These are phyloP conservation scores for Triticum turgidum DNA, from an alignment of 176 grass and related monocot species.

Conservation along the genomic window DNA sequence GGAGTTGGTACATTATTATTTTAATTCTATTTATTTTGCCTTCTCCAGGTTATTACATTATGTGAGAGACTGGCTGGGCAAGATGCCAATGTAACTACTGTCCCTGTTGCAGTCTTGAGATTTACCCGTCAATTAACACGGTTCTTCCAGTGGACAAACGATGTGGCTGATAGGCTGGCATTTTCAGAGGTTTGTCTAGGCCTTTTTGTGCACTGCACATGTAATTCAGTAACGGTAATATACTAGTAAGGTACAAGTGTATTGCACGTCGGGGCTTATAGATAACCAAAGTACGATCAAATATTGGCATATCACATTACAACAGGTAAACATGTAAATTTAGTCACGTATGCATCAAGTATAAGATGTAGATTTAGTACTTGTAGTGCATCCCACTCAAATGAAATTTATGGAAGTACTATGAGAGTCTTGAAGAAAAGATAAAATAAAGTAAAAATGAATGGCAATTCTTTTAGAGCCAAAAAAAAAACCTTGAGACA, in stretches of 20 bases:
- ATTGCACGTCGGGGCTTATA: not conserved
- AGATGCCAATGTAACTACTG: slow-evolving; percentile 96
- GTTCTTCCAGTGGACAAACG: slow-evolving; percentile 95
- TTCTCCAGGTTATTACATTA: slow-evolving; percentile 86
- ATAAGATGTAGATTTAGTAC: not conserved
- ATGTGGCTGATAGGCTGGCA: slow-evolving; percentile 94
- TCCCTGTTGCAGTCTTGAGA: slow-evolving; percentile 90
- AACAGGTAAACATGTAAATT: not conserved
- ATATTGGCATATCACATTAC: not conserved
- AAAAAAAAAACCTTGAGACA: not conserved
- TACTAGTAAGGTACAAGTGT: not conserved
- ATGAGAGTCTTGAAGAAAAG: not conserved
- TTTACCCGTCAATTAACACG: slow-evolving; percentile 97
- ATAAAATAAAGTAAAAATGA: not conserved
- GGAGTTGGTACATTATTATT: slow-evolving; percentile 17
- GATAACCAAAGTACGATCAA: not conserved
- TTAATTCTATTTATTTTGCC: slow-evolving; percentile 7
- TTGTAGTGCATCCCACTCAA: not conserved
- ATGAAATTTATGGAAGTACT: not conserved
- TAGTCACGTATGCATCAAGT: not conserved
- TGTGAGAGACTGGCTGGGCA: slow-evolving; percentile 93
- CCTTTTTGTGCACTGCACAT: slow-evolving; percentile 19
- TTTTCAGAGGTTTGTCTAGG: slow-evolving; percentile 75
- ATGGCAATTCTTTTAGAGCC: not conserved
- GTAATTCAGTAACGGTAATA: slow-evolving; percentile 19